phyloP scores from a whole-genome alignment of 2,329 filamentous ascomycete species.

The Didymellaceae sp. region DNA sequence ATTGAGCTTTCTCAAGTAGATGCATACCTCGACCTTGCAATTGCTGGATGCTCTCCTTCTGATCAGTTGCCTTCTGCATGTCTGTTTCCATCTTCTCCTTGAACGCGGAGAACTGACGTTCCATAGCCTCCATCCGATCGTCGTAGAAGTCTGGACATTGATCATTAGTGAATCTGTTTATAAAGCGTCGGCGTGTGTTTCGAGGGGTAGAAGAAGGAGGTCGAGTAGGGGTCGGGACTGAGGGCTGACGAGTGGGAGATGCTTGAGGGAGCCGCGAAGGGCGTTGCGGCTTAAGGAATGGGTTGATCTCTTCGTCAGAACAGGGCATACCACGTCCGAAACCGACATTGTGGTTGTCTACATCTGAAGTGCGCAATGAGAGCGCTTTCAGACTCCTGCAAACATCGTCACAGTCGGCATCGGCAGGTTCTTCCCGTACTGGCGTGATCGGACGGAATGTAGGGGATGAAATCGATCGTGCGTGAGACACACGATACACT shows the following conservation, averaged over 20 bases:
- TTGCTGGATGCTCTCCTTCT: conserved; percentile 76
- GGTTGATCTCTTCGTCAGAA: conserved; percentile 35
- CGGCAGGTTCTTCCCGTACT: conserved; percentile 37
- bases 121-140: conserved; percentile 76
- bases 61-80: conserved; percentile 68
- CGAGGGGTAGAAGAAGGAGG: conserved; percentile 28
- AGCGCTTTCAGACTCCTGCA: conserved; percentile 34
- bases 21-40: conserved; percentile 76
- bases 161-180: conserved; percentile 77
- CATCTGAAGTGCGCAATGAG: conserved; percentile 30
- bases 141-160: conserved; percentile 77
- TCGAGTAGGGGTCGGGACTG: conserved; percentile 21
- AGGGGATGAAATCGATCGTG: conserved; percentile 37
- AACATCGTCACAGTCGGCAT: conserved; percentile 38
- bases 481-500: conserved; percentile 20
- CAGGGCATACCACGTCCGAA: conserved; percentile 35
- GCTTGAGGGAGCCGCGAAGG: conserved; percentile 34
- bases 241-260: conserved; percentile 28
- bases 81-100: conserved; percentile 75
- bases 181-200: conserved; percentile 59
- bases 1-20: not conserved
- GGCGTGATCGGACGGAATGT: conserved; percentile 31
- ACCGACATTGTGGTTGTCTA: conserved; percentile 25
- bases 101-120: conserved; percentile 73
- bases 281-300: conserved; percentile 31